phyloP scores from a whole-genome alignment of 2,329 filamentous ascomycete species.

The Elsinoe australis region DNA sequence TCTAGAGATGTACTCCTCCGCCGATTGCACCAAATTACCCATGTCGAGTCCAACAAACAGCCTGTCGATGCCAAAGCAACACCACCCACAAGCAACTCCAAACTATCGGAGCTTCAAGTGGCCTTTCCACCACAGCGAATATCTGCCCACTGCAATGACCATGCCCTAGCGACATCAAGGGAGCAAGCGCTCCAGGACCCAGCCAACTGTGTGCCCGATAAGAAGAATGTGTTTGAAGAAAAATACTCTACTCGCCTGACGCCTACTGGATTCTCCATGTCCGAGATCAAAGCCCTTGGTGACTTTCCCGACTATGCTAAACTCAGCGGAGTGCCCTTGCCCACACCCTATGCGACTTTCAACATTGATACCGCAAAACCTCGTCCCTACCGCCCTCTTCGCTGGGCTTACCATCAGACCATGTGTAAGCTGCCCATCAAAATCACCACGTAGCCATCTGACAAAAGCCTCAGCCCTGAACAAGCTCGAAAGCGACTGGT shows the following conservation, averaged over 20 bases:
- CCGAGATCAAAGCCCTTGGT: slow-evolving; percentile 62
- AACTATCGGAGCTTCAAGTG: slow-evolving; percentile 28
- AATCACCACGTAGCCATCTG: neutral
- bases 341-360: slow-evolving; percentile 56
- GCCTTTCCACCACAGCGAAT: slow-evolving; percentile 48
- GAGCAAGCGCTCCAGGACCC: slow-evolving; percentile 14
- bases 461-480: slow-evolving; percentile 51
- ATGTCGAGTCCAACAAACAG: neutral
- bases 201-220: slow-evolving; percentile 23
- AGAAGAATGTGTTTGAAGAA: slow-evolving; percentile 22
- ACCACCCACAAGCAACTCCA: slow-evolving; percentile 23
- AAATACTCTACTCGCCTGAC: slow-evolving; percentile 33
- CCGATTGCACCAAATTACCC: slow-evolving; percentile 26
- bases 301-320: slow-evolving; percentile 72
- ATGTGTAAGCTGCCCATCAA: slow-evolving; percentile 59
- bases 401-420: slow-evolving; percentile 82
- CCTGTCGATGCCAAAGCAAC: slow-evolving; percentile 4
- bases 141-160: slow-evolving; percentile 36
- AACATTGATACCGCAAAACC: slow-evolving; percentile 60
- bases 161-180: slow-evolving; percentile 12
- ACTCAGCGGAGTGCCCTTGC: slow-evolving; percentile 66
- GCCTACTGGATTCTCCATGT: slow-evolving; percentile 61
- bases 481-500: slow-evolving; percentile 75
- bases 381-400: slow-evolving; percentile 70
- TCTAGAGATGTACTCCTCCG: slow-evolving; percentile 36